A percentile compares a stretch with the other conserved stretches of the same genome.
Evolutionary conservation across 2,329 filamentous ascomycete species (phyloP).

Genomic region (Clathrospora elynae): DNA sequence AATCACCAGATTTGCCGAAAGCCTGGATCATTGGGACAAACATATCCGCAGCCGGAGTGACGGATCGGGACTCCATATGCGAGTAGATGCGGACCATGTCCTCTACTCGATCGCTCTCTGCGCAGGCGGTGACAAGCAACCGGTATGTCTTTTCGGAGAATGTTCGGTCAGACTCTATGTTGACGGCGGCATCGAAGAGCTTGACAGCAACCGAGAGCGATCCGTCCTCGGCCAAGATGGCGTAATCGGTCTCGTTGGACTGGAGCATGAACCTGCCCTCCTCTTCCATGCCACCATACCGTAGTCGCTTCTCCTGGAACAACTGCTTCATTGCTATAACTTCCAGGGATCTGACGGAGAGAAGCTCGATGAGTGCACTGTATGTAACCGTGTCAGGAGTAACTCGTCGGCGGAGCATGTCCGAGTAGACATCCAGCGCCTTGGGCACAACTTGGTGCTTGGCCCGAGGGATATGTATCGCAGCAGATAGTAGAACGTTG

Average conservation of each 20-base stretch:
- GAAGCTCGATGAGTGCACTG: slow-evolving; percentile 80
- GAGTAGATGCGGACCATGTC: slow-evolving; percentile 91
- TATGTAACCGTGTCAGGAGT: slow-evolving; percentile 84
- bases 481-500: slow-evolving; percentile 84
- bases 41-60: slow-evolving; percentile 76
- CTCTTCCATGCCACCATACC: slow-evolving; percentile 85
- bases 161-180: slow-evolving; percentile 62
- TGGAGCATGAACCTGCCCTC: slow-evolving; percentile 84
- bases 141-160: slow-evolving; percentile 86
- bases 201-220: slow-evolving; percentile 83
- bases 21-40: slow-evolving; percentile 96
- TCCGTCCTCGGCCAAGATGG: slow-evolving; percentile 85
- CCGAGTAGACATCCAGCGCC: slow-evolving; percentile 91
- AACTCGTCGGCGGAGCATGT: slow-evolving; percentile 89
- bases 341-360: slow-evolving; percentile 81
- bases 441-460: slow-evolving; percentile 86
- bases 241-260: slow-evolving; percentile 84
- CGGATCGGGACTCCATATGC: slow-evolving; percentile 82
- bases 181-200: slow-evolving; percentile 78
- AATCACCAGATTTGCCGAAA: slow-evolving; percentile 79
- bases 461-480: slow-evolving; percentile 78
- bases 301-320: slow-evolving; percentile 79
- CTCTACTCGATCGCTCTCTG: slow-evolving; percentile 75
- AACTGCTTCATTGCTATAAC: slow-evolving; percentile 72
- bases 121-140: slow-evolving; percentile 84